Evolutionary conservation across 1,139 yeast species (phyloP).

Genomic region (Protomyces pachydermus): DNA sequence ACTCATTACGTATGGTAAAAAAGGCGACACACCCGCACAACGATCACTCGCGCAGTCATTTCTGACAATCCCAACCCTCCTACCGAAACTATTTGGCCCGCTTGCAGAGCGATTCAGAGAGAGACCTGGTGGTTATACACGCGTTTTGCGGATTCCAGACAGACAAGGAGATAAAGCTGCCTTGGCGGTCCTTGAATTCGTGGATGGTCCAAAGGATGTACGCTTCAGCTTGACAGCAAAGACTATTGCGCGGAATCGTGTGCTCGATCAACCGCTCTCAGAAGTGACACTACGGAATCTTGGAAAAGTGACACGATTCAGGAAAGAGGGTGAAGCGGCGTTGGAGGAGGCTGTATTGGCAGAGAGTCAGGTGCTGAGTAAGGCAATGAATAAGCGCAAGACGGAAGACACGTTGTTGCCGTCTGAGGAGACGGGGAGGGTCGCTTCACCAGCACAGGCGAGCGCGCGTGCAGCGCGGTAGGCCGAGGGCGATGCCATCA

Average conservation of each 20-base stretch:
- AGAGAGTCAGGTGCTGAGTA: constrained; percentile 10
- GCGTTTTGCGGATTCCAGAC: constrained; percentile 78
- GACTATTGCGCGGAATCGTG: constrained; percentile 70
- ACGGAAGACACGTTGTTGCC: not conserved
- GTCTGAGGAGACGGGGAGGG: not conserved
- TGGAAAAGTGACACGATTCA: constrained; percentile 51
- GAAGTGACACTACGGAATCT: constrained; percentile 42
- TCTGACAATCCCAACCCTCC: constrained; percentile 45
- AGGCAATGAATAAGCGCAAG: not conserved
- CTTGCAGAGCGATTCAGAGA: constrained; percentile 58
- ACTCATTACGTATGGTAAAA: constrained; percentile 50
- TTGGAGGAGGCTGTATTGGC: constrained; percentile 5
- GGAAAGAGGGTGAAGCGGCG: constrained; percentile 8
- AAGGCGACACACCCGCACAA: constrained; percentile 12
- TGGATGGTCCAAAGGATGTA: constrained; percentile 72
- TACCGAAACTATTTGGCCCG: constrained; percentile 62
- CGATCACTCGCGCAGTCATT: constrained; percentile 25
- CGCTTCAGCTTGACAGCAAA: constrained; percentile 74
- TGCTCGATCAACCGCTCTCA: constrained; percentile 45
- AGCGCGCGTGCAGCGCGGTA: not conserved
- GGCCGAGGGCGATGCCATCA: not conserved
- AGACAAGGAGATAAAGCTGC: constrained; percentile 89
- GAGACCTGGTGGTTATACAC: constrained; percentile 77
- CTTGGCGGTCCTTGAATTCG: constrained; percentile 81
- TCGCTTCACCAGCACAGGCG: not conserved